A percentile compares a stretch with the other conserved stretches of the same genome.
These are phyloP conservation scores for Fusarium oxysporum DNA, from an alignment of 2,329 filamentous ascomycete species.

Conservation along the genomic window DNA sequence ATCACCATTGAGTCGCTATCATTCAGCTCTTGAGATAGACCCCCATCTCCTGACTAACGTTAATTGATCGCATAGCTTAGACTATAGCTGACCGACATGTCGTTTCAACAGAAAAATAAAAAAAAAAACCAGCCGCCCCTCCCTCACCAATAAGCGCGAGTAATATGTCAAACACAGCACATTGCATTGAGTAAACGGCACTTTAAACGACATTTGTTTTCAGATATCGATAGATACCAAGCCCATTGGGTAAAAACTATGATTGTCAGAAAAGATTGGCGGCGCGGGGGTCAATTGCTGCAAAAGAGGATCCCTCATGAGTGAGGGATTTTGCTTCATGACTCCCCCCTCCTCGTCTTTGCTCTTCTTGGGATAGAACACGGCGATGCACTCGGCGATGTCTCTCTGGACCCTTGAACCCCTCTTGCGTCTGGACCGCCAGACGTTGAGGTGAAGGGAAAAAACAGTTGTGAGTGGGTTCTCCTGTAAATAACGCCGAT, in stretches of 20 bases:
- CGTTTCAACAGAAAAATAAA: slow-evolving; percentile 35
- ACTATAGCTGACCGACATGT: slow-evolving; percentile 33
- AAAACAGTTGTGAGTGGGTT: slow-evolving; percentile 30
- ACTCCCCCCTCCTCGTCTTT: slow-evolving; percentile 16
- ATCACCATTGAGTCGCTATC: slow-evolving; percentile 9
- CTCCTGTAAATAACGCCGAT: slow-evolving; percentile 37
- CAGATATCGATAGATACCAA: slow-evolving; percentile 38
- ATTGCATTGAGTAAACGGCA: slow-evolving; percentile 39
- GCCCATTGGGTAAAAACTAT: slow-evolving; percentile 36
- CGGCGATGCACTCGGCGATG: slow-evolving; percentile 36
- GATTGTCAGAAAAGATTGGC: slow-evolving; percentile 11
- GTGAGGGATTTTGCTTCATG: slow-evolving; percentile 43
- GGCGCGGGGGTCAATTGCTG: slow-evolving; percentile 27
- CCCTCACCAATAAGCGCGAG: slow-evolving; percentile 31
- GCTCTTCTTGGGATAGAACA: slow-evolving; percentile 42
- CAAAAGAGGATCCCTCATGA: slow-evolving; percentile 25
- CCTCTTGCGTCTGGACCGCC: slow-evolving; percentile 30
- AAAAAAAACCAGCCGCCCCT: slow-evolving; percentile 28
- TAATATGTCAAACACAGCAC: slow-evolving; percentile 34
- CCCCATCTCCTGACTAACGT: slow-evolving; percentile 27
- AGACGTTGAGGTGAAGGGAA: slow-evolving; percentile 10
- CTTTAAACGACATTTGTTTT: slow-evolving; percentile 24
- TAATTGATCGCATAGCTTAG: slow-evolving; percentile 8
- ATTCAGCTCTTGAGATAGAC: slow-evolving; percentile 22
- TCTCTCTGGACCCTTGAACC: slow-evolving; percentile 35